Evolutionary conservation across 208 protist genomes (phyloP), one percentile per base, ranked within the genome.

Genomic region (Herpetomonas samuelpessoai): DNA sequence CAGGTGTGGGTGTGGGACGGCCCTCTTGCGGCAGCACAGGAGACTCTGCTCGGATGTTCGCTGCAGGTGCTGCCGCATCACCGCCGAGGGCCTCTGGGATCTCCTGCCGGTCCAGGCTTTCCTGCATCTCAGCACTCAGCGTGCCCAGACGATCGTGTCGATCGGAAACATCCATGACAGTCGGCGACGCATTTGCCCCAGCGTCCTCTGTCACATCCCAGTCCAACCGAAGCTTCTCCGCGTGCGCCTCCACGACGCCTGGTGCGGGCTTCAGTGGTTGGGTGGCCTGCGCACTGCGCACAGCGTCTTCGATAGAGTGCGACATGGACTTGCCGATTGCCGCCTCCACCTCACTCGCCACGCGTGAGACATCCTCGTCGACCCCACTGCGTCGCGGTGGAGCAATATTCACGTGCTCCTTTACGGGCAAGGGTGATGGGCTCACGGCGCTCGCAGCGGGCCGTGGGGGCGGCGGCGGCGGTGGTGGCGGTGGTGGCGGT

Each of bases 251-350:
- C 46, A 27, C 19, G 24, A 26, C 19, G 24, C 18, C 46, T 10
- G 46, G 7, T 7, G 24, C 18, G 46, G 18, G 46, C 18, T 51
- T 51, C 46, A 26, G 21, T 9, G 21, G 7, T 9, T 26, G 46
- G 12, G 46, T 21, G 24, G 21, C 19, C 46, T 19, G 21, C 18
- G 46, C 46, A 6, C 19, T n/a, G 12, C 22, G 18, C 46, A 51
- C 46, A n/a, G 46, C 46, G 18, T 51, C 46, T n/a, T 51, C 46
- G 46, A 51, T n/a, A n/a, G 18, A 19, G 24, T 27, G 46, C 18
- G 46, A 21, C 46, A 51, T 51, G 10, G 46, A 51, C 22, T 26
- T 19, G 7, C 46, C 19, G 10, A 51, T 7, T n/a, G 9, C 22
- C 22, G 46, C 18, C 46, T 41, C 35, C 35, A 41, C 35, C 35